Evolutionary conservation across 495 filamentous ascomycete species (phyloP).

Genomic region (Cenococcum geophilum): DNA sequence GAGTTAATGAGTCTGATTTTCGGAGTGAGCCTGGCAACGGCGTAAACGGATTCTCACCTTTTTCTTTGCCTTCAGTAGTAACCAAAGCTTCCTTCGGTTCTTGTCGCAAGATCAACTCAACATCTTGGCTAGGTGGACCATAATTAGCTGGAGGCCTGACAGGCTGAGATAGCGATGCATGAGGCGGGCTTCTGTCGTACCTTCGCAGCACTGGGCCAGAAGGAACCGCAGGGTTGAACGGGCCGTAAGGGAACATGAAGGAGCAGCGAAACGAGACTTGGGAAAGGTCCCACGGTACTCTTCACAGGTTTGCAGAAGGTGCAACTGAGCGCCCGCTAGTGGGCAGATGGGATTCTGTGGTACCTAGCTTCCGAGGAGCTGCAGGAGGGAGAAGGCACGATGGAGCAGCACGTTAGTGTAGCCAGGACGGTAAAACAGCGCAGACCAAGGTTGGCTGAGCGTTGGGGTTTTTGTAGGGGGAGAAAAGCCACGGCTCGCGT

Average conservation of each 20-base stretch:
- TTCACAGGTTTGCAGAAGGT: no score
- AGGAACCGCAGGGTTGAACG: background rate
- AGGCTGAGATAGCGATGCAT: background rate
- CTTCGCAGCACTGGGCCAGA: background rate
- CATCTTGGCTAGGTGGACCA: conserved; percentile 18
- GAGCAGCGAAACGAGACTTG: background rate
- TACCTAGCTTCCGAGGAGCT: background rate
- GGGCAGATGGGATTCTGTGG: background rate
- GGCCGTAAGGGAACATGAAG: background rate
- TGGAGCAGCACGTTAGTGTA: no score
- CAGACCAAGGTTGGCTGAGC: background rate
- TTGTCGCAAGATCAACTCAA: conserved; percentile 32
- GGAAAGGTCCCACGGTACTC: background rate
- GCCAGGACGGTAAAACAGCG: background rate
- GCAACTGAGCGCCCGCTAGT: no score
- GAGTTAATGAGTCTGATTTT: background rate
- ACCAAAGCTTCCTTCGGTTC: conserved; percentile 35
- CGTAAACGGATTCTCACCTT: conserved; percentile 25
- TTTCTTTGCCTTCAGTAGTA: conserved; percentile 36
- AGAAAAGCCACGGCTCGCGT: background rate
- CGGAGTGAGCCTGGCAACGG: background rate
- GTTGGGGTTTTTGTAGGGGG: background rate
- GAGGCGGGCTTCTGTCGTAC: background rate
- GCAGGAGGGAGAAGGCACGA: background rate
- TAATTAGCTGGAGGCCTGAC: background rate